phyloP scores from a whole-genome alignment of 1,284 basidiomycete genomes.

The Gymnopus androsaceus region DNA sequence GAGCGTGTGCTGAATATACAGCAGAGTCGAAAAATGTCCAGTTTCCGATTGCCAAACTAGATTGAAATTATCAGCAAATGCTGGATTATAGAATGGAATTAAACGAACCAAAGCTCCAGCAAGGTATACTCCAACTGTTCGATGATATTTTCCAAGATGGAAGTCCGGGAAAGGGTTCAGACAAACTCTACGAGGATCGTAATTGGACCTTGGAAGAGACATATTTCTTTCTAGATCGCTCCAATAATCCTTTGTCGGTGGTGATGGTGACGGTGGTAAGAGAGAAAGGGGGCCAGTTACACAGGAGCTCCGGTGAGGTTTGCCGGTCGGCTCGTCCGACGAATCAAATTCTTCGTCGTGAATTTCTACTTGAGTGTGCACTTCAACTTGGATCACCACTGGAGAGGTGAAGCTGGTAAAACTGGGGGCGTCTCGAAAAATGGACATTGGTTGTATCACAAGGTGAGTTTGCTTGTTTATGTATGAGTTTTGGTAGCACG shows the following conservation, averaged over 20 bases:
- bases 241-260: not conserved
- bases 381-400: not conserved
- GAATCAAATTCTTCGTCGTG: too few relatives aligned
- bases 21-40: constrained; percentile 97
- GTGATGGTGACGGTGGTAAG: constrained; percentile 2
- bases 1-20: constrained; percentile 83
- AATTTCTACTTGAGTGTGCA: constrained; percentile 7
- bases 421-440: constrained; percentile 7
- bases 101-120: constrained; percentile 84
- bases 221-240: not conserved
- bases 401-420: constrained; percentile 4
- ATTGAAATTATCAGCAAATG: not conserved
- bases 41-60: constrained; percentile 87
- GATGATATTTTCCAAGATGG: constrained; percentile 53
- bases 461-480: not conserved
- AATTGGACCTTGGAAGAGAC: constrained; percentile 16
- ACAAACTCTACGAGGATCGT: constrained; percentile 18
- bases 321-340: not conserved
- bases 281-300: too few relatives aligned
- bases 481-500: not conserved
- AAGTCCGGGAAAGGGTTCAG: constrained; percentile 16
- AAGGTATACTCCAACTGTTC: constrained; percentile 87
- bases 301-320: too few relatives aligned
- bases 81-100: not conserved
- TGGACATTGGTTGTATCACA: not conserved